Percentiles rank a stretch among this genome's conserved stretches.
Conservation (phyloP, 192 early-diverging fungal species). For the Coemansia sp. region DNA sequence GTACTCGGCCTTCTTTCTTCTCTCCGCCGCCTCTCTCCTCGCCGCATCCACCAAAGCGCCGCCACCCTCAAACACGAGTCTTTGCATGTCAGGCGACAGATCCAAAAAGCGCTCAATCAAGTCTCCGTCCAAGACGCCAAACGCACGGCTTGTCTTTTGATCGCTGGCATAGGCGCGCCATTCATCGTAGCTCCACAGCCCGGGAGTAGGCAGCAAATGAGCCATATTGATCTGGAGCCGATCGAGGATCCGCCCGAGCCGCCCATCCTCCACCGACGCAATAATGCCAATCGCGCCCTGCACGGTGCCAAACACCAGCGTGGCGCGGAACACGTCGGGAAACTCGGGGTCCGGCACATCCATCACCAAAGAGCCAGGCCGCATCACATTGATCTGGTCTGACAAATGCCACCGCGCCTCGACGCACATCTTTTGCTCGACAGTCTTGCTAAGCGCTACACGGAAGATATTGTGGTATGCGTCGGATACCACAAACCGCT, state of each 20-base stretch:
- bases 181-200: constrained; percentile 60
- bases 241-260: constrained; percentile 57
- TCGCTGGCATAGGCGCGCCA: constrained; percentile 70
- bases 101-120: constrained; percentile 85
- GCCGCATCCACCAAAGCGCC: not conserved
- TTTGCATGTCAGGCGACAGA: constrained; percentile 54
- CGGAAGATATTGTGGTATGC: constrained; percentile 31
- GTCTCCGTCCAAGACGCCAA: constrained; percentile 86
- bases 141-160: constrained; percentile 38
- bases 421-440: constrained; percentile 50
- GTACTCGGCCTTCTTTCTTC: constrained; percentile 18
- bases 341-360: constrained; percentile 62
- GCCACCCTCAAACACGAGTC: constrained; percentile 37
- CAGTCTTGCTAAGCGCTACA: not conserved
- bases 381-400: constrained; percentile 76
- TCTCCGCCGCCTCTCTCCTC: constrained; percentile 11
- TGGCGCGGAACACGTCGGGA: constrained; percentile 46
- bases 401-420: constrained; percentile 77
- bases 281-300: constrained; percentile 81
- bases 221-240: constrained; percentile 68
- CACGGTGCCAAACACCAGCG: constrained; percentile 74
- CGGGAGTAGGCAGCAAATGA: constrained; percentile 55
- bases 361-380: constrained; percentile 78
- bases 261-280: constrained; percentile 61
- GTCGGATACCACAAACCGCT: constrained; percentile 35